phyloP scores from a whole-genome alignment of 768 basidiomycete genomes.

The Leccinellum rugosiceps region DNA sequence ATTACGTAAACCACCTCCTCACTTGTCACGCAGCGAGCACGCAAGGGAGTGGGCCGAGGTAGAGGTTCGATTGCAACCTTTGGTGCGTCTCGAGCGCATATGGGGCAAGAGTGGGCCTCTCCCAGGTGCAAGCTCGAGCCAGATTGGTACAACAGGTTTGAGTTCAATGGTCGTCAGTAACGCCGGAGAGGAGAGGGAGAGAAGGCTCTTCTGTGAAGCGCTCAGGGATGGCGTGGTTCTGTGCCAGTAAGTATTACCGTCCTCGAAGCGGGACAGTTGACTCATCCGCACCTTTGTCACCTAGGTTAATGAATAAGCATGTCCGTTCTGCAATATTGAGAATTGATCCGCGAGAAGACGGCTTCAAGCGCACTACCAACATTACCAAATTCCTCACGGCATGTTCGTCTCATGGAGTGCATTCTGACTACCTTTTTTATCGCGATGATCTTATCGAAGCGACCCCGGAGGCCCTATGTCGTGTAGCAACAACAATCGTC shows the following conservation, averaged over 20 bases:
- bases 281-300: constrained; percentile 1
- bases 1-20: constrained; percentile 56
- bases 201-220: constrained; percentile 68
- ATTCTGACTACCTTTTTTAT: constrained; percentile 61
- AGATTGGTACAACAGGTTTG: constrained; percentile 30
- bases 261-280: constrained; percentile 6
- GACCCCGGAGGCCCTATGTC: constrained; percentile 56
- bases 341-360: constrained; percentile 65
- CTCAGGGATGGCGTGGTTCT: constrained; percentile 82
- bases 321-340: constrained; percentile 56
- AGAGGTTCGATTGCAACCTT: constrained; percentile 56
- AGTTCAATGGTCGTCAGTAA: constrained; percentile 39
- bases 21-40: constrained; percentile 50
- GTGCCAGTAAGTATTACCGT: constrained; percentile 70
- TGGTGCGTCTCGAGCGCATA: constrained; percentile 68
- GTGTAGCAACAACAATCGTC: constrained; percentile 74
- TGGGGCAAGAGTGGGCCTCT: constrained; percentile 65
- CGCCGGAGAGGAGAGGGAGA: constrained; percentile 72
- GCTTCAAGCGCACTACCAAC: constrained; percentile 64
- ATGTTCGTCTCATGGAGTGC: constrained; percentile 63
- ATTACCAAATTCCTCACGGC: constrained; percentile 76
- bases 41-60: constrained; percentile 71
- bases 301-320: constrained; percentile 77
- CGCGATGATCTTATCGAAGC: constrained; percentile 65
- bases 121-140: constrained; percentile 42